Conservation (phyloP, 768 basidiomycete genomes). For the Trametes meyenii region DNA sequence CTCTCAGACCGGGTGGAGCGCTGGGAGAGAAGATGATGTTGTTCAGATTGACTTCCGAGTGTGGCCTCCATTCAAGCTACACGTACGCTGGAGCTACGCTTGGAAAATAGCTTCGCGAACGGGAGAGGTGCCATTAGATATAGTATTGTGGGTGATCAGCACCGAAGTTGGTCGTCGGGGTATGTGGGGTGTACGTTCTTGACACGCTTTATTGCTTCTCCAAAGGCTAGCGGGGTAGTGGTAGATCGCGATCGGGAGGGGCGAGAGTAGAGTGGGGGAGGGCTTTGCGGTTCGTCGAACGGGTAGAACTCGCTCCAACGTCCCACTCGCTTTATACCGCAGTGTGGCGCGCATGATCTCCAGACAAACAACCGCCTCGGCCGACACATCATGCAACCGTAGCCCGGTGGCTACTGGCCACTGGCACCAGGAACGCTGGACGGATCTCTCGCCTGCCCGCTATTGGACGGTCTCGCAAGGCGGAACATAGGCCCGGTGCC, state of each 20-base stretch:
- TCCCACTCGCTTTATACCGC: constrained; percentile 6
- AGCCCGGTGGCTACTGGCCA: too few species aligned
- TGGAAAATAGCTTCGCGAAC: constrained; percentile 20
- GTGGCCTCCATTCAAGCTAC: neutral
- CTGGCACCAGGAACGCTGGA: constrained; percentile 8
- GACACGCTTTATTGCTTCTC: neutral
- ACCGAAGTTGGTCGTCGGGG: neutral
- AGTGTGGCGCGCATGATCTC: constrained; percentile 1
- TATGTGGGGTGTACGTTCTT: neutral
- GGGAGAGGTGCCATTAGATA: constrained; percentile 15
- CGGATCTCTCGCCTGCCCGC: constrained; percentile 6
- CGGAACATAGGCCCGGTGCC: constrained; percentile 15
- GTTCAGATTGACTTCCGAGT: neutral
- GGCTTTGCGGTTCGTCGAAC: neutral
- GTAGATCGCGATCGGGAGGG: neutral
- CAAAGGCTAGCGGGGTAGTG: neutral
- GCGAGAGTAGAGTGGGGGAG: neutral
- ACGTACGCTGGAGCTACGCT: constrained; percentile 17
- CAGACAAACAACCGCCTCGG: constrained; percentile 8
- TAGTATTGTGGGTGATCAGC: constrained; percentile 2
- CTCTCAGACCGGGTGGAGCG: constrained; percentile 3
- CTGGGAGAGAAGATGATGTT: neutral
- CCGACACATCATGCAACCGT: constrained; percentile 1
- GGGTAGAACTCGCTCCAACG: neutral
- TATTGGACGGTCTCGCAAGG: constrained; percentile 1